Conservation (phyloP, 306 rosid species). For the Inga laurina region DNA sequence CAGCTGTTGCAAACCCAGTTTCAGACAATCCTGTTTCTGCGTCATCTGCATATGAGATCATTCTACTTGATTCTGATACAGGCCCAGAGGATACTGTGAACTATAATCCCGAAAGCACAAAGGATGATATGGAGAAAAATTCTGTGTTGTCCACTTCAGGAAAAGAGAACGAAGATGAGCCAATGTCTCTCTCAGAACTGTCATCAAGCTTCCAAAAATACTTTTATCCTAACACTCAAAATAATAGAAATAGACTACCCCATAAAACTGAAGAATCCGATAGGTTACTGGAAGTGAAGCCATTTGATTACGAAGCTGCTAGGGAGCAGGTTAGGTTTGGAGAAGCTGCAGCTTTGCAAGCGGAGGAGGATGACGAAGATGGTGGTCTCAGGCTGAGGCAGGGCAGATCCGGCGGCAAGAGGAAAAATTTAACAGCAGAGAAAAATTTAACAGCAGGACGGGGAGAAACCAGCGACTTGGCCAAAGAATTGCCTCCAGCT, state of each 20-base stretch:
- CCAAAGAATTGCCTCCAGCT: slow-evolving; percentile 45
- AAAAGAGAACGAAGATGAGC: slow-evolving; percentile 45
- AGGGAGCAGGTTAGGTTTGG: slow-evolving; percentile 51
- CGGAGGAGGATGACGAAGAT: slow-evolving; percentile 26
- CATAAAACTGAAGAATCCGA: slow-evolving; percentile 38
- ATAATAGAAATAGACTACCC: slow-evolving; percentile 29
- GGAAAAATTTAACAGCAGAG: slow-evolving; percentile 36
- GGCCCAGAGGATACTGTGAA: slow-evolving; percentile 36
- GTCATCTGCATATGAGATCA: slow-evolving; percentile 32
- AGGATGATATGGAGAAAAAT: slow-evolving; percentile 30
- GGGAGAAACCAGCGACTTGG: slow-evolving; percentile 37
- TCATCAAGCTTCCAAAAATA: slow-evolving; percentile 56
- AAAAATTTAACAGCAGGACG: slow-evolving; percentile 25
- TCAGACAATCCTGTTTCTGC: slow-evolving; percentile 31
- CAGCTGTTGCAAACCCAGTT: slow-evolving; percentile 27
- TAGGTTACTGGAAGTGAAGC: slow-evolving; percentile 42
- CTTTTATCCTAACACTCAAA: slow-evolving; percentile 36
- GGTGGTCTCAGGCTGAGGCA: slow-evolving; percentile 18
- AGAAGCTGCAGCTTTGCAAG: slow-evolving; percentile 40
- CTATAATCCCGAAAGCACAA: slow-evolving; percentile 33
- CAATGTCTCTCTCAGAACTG: slow-evolving; percentile 62
- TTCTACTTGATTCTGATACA: slow-evolving; percentile 45
- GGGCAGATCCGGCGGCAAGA: slow-evolving; percentile 35
- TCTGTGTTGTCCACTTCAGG: slow-evolving; percentile 33
- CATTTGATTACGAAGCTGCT: slow-evolving; percentile 64